phyloP scores from a whole-genome alignment of 805 yeast genomes.

The Starmerella powellii region DNA sequence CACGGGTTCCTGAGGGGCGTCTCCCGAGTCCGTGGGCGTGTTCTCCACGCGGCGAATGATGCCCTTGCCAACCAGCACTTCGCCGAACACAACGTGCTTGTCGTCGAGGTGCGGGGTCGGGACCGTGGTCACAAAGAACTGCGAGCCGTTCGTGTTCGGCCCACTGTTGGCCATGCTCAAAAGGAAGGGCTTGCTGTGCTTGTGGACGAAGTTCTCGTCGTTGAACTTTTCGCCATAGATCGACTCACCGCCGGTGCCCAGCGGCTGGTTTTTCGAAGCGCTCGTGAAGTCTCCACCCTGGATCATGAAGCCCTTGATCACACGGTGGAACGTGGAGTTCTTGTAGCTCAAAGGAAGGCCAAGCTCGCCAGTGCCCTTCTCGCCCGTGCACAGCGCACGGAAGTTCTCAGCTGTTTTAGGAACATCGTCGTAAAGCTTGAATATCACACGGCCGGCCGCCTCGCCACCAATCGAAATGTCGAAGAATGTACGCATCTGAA shows the following conservation, averaged over 20 bases:
- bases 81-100: conserved; percentile 93
- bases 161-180: conserved; percentile 97
- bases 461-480: conserved; percentile 43
- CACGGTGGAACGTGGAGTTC: conserved; percentile 80
- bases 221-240: conserved; percentile 78
- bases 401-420: conserved; percentile 88
- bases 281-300: conserved; percentile 91
- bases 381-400: conserved; percentile 81
- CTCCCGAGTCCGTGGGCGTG: conserved; percentile 49
- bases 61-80: conserved; percentile 73
- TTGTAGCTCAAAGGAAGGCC: conserved; percentile 66
- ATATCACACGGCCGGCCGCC: conserved; percentile 61
- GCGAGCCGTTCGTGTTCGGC: conserved; percentile 90
- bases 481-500: conserved; percentile 3
- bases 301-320: conserved; percentile 78
- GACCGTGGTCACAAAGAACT: conserved; percentile 84
- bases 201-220: conserved; percentile 71
- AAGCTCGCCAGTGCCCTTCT: conserved; percentile 49
- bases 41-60: conserved; percentile 69
- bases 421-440: conserved; percentile 57
- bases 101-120: conserved; percentile 91
- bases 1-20: conserved; percentile 61
- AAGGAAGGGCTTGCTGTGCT: conserved; percentile 75
- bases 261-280: conserved; percentile 29
- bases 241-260: conserved; percentile 70